Evolutionary conservation across 169 alveolate genomes (phyloP).

Genomic region (Plasmodium fragile): DNA sequence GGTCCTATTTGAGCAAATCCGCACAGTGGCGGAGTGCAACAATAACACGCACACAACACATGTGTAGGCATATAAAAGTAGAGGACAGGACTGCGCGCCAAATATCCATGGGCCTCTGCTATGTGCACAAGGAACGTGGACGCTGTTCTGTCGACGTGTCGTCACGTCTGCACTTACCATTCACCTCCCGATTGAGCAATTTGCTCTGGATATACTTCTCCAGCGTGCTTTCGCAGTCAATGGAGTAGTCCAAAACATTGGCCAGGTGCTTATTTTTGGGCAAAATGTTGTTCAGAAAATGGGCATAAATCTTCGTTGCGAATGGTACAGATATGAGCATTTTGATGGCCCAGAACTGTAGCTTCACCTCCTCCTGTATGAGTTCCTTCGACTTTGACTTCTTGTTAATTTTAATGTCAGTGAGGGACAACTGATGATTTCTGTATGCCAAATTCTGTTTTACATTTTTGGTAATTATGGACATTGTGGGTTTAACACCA

Average conservation of each 20-base stretch:
- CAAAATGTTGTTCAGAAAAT: conserved; percentile 86
- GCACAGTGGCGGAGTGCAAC: background rate
- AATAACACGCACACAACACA: background rate
- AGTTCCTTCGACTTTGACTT: conserved; percentile 85
- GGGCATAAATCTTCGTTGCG: conserved; percentile 88
- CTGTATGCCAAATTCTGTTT: conserved; percentile 83
- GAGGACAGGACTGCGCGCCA: background rate
- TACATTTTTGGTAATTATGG: conserved; percentile 80
- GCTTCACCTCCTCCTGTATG: conserved; percentile 88
- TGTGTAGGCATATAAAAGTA: background rate
- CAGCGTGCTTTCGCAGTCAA: conserved; percentile 79
- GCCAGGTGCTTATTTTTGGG: conserved; percentile 80
- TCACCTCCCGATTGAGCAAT: conserved; percentile 65
- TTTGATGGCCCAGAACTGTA: conserved; percentile 91
- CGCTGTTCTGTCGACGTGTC: background rate
- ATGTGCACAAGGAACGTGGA: background rate
- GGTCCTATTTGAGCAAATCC: background rate
- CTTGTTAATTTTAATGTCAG: conserved; percentile 82
- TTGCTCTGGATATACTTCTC: conserved; percentile 78
- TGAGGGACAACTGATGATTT: conserved; percentile 83
- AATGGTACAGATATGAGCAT: conserved; percentile 89
- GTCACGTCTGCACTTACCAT: conserved; percentile 7
- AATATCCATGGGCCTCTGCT: background rate
- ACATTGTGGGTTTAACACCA: conserved; percentile 83
- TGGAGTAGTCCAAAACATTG: conserved; percentile 57